phyloP scores from a whole-genome alignment of 2,329 filamentous ascomycete species.

The Lecanicillium sp. region DNA sequence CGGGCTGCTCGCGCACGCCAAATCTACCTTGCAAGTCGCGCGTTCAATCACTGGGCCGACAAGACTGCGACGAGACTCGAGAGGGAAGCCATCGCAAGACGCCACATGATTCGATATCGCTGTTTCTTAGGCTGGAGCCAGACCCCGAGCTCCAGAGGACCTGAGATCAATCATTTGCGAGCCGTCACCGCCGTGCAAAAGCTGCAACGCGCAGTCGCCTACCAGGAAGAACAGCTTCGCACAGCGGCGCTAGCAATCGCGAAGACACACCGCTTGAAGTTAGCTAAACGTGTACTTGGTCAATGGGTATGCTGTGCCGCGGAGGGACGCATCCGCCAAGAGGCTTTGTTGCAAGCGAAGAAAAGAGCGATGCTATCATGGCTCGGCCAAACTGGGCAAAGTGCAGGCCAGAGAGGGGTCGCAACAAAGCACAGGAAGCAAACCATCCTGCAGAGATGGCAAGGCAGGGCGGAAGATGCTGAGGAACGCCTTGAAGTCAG shows the following conservation, averaged over 20 bases:
- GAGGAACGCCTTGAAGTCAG: background rate
- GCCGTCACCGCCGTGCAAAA: slow-evolving; percentile 23
- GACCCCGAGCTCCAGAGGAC: slow-evolving; percentile 21
- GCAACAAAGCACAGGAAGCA: slow-evolving; percentile 24
- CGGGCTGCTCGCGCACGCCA: slow-evolving; percentile 58
- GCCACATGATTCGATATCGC: slow-evolving; percentile 58
- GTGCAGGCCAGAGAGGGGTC: slow-evolving; percentile 8
- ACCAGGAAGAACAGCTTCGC: slow-evolving; percentile 20
- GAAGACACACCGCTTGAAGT: slow-evolving; percentile 14
- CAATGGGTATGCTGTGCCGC: slow-evolving; percentile 20
- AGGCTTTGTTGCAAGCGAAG: slow-evolving; percentile 11
- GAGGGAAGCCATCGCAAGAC: slow-evolving; percentile 58
- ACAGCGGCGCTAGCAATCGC: slow-evolving; percentile 16
- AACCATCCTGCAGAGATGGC: slow-evolving; percentile 23
- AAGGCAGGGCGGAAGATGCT: background rate
- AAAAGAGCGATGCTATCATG: slow-evolving; percentile 15
- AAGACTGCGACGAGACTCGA: slow-evolving; percentile 56
- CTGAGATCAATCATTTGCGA: slow-evolving; percentile 21
- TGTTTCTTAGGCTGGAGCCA: slow-evolving; percentile 29
- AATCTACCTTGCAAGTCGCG: slow-evolving; percentile 45
- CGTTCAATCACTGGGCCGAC: slow-evolving; percentile 51
- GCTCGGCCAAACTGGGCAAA: slow-evolving; percentile 12
- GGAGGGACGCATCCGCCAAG: slow-evolving; percentile 14
- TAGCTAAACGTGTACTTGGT: slow-evolving; percentile 14
- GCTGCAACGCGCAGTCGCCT: slow-evolving; percentile 20